These are phyloP conservation scores for Colletotrichum graminicola DNA, from an alignment of 2,329 filamentous ascomycete genomes.

Conservation along the genomic window DNA sequence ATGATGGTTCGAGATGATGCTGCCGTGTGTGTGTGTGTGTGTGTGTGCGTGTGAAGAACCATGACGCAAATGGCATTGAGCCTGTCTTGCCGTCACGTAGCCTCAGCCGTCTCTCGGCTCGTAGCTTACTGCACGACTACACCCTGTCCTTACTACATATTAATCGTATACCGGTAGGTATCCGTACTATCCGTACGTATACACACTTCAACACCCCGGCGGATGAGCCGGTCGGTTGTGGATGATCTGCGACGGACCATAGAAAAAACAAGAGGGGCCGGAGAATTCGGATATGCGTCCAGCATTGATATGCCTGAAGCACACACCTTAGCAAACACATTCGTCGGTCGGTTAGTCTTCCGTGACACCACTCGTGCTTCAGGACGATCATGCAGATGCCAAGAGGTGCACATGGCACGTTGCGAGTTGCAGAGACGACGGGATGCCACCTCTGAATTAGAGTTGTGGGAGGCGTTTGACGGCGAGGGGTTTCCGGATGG, in stretches of 20 bases:
- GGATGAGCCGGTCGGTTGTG: slow-evolving; percentile 6
- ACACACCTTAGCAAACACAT: slow-evolving; percentile 24
- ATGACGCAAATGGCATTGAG: slow-evolving; percentile 14
- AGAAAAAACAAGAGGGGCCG: slow-evolving; percentile 1
- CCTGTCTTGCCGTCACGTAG: slow-evolving; percentile 5
- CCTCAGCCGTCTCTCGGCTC: not conserved
- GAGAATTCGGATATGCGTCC: slow-evolving; percentile 25
- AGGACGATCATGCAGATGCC: slow-evolving; percentile 42
- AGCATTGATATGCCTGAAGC: slow-evolving; percentile 37
- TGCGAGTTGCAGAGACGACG: slow-evolving; percentile 30
- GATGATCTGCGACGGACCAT: slow-evolving; percentile 34
- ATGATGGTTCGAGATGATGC: not conserved
- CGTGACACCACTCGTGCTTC: slow-evolving; percentile 43
- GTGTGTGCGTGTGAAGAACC: slow-evolving; percentile 12
- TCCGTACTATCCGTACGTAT: too few relatives aligned
- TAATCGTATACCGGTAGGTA: too few relatives aligned
- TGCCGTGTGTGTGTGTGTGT: slow-evolving; percentile 1
- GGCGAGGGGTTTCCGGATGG: slow-evolving; percentile 33
- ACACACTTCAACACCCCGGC: not conserved
- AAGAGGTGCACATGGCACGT: slow-evolving; percentile 40
- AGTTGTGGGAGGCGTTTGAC: slow-evolving; percentile 19
- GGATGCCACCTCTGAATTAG: slow-evolving; percentile 16
- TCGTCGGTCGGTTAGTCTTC: slow-evolving; percentile 33
- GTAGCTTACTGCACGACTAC: not conserved
- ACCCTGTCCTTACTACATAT: not conserved